Evolutionary conservation across 768 basidiomycete species (phyloP), one percentile per base, ranked within the genome.

Genomic region (Paxillus rubicundulus): DNA sequence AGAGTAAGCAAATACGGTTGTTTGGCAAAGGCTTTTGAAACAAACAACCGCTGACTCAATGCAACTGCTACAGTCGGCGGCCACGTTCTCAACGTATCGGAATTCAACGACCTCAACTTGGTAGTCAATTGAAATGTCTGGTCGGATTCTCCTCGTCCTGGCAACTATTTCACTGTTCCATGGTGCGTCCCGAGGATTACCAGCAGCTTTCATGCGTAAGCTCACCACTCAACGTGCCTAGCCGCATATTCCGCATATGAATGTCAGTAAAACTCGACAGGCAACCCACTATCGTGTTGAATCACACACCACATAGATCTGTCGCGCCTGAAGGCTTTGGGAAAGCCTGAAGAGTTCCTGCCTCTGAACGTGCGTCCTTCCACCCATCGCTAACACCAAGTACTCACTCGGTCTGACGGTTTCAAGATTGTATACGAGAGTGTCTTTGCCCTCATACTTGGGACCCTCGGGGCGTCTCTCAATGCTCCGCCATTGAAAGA

Each of bases 171-270:
- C 70, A 17, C 64, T 85, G 13, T 69, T 86, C 54, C 84, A 86
- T 59, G 79, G 85, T 85, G 53, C 54, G 72, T 62, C 18, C 4
- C 12, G 6, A 43, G 21, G 16, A 3, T 33, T 33, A 12, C 10
- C 13, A 14, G 14, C 6, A 39, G 21, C 40, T 33, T 47, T 45
- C 41, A 7, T 27, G n/a, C n/a, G 21, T 16, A n/a, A 17, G 48
- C 40, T 51, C 49, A 52, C 38, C 16, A 51, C 27, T 20, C 24
- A 18, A 38, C 54, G 38, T 18, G 14, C n/a, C 20, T 61, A 91
- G 89, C 87, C 41, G 86, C 87, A 17, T 91, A 82, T 67, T 90
- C 90, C 16, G 82, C 85, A 2, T 91, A 89, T 67, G 87, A 91
- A 74, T 82, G 89, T 85, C 49, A 64, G 86, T 74, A 27, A 18